These are phyloP conservation scores for Tolypocladium pustulatum DNA, from an alignment of 2,329 filamentous ascomycete genomes.

Conservation along the genomic window DNA sequence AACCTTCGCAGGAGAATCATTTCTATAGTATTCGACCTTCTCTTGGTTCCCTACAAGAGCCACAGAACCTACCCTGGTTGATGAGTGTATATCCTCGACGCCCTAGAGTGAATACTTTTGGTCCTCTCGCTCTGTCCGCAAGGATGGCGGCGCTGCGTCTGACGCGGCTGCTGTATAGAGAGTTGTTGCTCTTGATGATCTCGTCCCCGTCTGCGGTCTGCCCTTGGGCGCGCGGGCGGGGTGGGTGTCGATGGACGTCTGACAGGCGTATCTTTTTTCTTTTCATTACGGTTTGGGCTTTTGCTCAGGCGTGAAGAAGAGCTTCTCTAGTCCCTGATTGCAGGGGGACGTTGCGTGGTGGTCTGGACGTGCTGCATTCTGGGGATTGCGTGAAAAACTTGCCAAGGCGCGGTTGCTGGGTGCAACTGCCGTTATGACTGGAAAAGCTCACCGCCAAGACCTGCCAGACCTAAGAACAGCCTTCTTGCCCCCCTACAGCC, in stretches of 20 bases:
- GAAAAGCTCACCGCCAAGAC: too few relatives aligned
- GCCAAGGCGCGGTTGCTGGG: too few relatives aligned
- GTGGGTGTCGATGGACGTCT: conserved; percentile 85
- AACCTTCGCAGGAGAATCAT: conserved; percentile 61
- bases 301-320: conserved; percentile 42
- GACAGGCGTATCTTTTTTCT: conserved; percentile 56
- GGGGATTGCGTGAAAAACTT: too few relatives aligned
- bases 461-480: too few relatives aligned
- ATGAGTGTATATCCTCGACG: conserved; percentile 79
- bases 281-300: conserved; percentile 44
- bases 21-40: conserved; percentile 95
- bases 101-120: conserved; percentile 74
- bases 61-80: conserved; percentile 92
- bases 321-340: too few relatives aligned
- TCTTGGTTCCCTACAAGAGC: conserved; percentile 89
- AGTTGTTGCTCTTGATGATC: conserved; percentile 71
- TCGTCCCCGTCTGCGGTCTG: conserved; percentile 64
- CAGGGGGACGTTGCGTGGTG: too few relatives aligned
- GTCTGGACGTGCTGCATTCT: too few relatives aligned
- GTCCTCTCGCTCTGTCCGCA: conserved; percentile 50
- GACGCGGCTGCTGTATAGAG: conserved; percentile 55
- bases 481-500: too few relatives aligned
- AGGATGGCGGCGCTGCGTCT: conserved; percentile 42
- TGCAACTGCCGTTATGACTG: too few relatives aligned
- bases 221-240: conserved; percentile 67